phyloP scores from a whole-genome alignment of 768 basidiomycete genomes.

The Panellus pusillus region DNA sequence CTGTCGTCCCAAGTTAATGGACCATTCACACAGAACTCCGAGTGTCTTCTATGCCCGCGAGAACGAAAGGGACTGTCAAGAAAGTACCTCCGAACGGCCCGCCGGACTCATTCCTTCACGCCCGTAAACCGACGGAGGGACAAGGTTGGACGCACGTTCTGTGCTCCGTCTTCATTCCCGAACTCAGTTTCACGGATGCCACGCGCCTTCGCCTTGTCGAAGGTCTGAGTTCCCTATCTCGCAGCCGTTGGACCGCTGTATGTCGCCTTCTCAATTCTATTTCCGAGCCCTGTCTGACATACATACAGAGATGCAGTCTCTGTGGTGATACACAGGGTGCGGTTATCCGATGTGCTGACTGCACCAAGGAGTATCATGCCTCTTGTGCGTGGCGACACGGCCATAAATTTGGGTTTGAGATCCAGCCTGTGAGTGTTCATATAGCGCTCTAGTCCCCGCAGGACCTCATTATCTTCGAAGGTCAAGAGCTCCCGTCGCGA shows the following conservation, averaged over 20 bases:
- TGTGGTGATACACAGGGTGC: constrained; percentile 77
- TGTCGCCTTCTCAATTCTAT: constrained; percentile 28
- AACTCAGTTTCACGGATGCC: constrained; percentile 81
- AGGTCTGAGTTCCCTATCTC: constrained; percentile 73
- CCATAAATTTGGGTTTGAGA: constrained; percentile 90
- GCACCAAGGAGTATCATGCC: constrained; percentile 76
- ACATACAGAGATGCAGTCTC: constrained; percentile 65
- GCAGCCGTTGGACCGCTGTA: constrained; percentile 73
- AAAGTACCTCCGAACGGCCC: constrained; percentile 38
- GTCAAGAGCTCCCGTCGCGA: constrained; percentile 79
- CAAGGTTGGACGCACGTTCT: constrained; percentile 91
- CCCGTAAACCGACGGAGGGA: constrained; percentile 89
- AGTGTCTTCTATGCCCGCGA: constrained; percentile 84
- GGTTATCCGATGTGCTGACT: constrained; percentile 82
- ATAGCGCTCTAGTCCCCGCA: not conserved
- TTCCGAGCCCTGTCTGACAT: not conserved
- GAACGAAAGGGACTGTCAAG: constrained; percentile 48
- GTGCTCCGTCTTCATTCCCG: constrained; percentile 86
- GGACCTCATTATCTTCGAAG: constrained; percentile 35
- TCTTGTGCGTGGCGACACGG: constrained; percentile 89
- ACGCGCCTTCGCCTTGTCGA: constrained; percentile 76
- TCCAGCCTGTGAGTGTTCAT: constrained; percentile 63
- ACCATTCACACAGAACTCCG: constrained; percentile 55
- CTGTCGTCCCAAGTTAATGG: constrained; percentile 1
- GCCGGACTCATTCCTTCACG: constrained; percentile 66